These are phyloP conservation scores for Ensete ventricosum DNA, from an alignment of 176 grass and related monocot species.

Conservation along the genomic window DNA sequence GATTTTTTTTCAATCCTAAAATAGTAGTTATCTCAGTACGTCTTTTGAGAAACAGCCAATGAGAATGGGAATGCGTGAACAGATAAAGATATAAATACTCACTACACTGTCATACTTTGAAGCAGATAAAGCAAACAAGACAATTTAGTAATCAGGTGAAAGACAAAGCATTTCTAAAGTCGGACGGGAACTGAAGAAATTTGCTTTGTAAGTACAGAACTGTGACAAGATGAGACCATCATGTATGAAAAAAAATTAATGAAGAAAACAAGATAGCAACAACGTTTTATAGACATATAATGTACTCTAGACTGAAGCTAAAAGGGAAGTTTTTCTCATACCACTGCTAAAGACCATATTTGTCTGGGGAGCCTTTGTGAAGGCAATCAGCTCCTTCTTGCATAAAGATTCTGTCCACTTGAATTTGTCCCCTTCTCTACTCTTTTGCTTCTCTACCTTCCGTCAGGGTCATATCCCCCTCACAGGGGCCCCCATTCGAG, in stretches of 20 bases:
- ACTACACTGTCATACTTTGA: neutral
- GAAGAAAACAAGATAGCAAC: neutral
- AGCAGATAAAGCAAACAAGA: neutral
- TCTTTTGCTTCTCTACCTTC: conserved; percentile 18
- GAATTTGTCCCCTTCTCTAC: neutral
- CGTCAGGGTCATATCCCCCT: conserved; percentile 16
- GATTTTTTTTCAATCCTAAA: too few species aligned
- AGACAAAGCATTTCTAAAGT: neutral
- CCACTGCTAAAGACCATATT: neutral
- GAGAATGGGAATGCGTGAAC: neutral
- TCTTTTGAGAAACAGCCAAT: neutral
- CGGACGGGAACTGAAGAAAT: neutral
- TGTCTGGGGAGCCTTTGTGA: neutral
- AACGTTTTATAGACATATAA: neutral
- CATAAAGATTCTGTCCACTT: neutral
- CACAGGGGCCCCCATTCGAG: neutral
- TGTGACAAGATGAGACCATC: neutral
- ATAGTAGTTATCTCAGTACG: too few species aligned
- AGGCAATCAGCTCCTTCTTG: neutral
- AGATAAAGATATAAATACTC: neutral
- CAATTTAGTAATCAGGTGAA: neutral
- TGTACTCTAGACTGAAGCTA: conserved; percentile 5
- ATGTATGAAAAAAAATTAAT: too few species aligned
- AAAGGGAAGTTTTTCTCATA: conserved; percentile 9
- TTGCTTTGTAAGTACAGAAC: conserved; percentile 5